A percentile compares a stretch with the other conserved stretches of the same genome.
Conservation (phyloP, 1,284 basidiomycete species). For the Entoloma clypeatum region DNA sequence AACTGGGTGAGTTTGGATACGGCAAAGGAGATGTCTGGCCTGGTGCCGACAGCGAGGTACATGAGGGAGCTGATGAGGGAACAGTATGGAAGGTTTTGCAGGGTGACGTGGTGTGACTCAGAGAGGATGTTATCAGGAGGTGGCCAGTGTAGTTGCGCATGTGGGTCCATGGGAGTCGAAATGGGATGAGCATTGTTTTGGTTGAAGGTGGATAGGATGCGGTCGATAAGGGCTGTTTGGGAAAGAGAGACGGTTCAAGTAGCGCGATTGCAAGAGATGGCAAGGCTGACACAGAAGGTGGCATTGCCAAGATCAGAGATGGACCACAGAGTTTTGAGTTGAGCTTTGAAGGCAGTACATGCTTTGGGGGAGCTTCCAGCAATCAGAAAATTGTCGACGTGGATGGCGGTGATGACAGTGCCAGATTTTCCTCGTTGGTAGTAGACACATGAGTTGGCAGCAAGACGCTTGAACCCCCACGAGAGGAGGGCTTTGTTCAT, state of each 20-base stretch:
- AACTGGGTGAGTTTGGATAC: constrained; percentile 8
- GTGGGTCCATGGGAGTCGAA: constrained; percentile 29
- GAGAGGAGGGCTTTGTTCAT: constrained; percentile 26
- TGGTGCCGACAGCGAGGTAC: constrained; percentile 35
- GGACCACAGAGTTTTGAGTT: constrained; percentile 25
- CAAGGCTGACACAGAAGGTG: constrained; percentile 28
- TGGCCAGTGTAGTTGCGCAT: constrained; percentile 19
- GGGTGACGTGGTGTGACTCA: constrained; percentile 11
- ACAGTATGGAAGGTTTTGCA: constrained; percentile 25
- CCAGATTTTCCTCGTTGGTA: constrained; percentile 13
- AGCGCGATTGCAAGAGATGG: constrained; percentile 26
- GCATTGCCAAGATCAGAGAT: constrained; percentile 29
- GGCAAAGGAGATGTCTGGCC: constrained; percentile 34
- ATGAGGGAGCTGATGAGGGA: constrained; percentile 36
- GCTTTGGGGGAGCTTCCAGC: constrained; percentile 15
- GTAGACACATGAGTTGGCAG: constrained; percentile 35
- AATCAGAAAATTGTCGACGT: constrained; percentile 35
- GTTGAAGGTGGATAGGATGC: constrained; percentile 31
- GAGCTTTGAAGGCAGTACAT: constrained; percentile 21
- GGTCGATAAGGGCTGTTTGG: constrained; percentile 37
- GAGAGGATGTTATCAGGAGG: neutral
- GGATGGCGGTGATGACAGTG: constrained; percentile 27
- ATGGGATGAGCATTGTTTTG: constrained; percentile 27
- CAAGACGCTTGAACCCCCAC: constrained; percentile 30
- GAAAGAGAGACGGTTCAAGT: constrained; percentile 28